Conservation (phyloP, 352 stramenopile genomes). For the Peronosclerospora sorghi region DNA sequence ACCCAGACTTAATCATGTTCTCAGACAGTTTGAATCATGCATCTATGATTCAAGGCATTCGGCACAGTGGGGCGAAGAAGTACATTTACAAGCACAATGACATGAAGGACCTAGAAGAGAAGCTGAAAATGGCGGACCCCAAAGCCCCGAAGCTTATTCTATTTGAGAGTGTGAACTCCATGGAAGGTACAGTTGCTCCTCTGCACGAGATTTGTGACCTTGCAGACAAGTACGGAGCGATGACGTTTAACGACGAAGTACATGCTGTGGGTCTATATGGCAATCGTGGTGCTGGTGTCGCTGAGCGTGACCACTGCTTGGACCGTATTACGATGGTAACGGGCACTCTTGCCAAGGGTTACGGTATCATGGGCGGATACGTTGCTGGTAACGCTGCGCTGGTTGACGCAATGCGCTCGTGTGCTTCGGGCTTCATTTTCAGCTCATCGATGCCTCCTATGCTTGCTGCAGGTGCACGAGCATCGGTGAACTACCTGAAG, state of each 20-base stretch:
- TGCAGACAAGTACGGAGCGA: conserved; percentile 85
- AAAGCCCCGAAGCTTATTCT: conserved; percentile 75
- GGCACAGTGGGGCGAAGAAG: conserved; percentile 66
- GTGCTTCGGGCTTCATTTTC: conserved; percentile 85
- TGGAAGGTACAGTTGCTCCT: conserved; percentile 79
- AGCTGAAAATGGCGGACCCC: conserved; percentile 61
- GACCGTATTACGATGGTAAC: conserved; percentile 86
- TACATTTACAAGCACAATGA: conserved; percentile 85
- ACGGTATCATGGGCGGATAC: conserved; percentile 87
- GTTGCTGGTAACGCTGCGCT: conserved; percentile 74
- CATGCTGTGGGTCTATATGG: conserved; percentile 85
- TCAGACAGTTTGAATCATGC: conserved; percentile 88
- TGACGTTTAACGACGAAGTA: conserved; percentile 89
- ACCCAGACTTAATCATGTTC: conserved; percentile 84
- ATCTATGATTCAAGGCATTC: conserved; percentile 82
- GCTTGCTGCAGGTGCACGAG: conserved; percentile 67
- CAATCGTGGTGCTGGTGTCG: conserved; percentile 74
- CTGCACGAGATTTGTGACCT: conserved; percentile 80
- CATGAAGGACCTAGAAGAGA: conserved; percentile 63
- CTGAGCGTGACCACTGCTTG: conserved; percentile 78
- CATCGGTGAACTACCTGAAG: conserved; percentile 78
- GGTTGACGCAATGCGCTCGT: conserved; percentile 83
- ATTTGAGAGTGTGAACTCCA: conserved; percentile 83
- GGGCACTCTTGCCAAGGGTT: conserved; percentile 85
- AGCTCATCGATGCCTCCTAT: conserved; percentile 84